Conservation (phyloP, 352 stramenopile species). For the Phytopythium ostracodes region DNA sequence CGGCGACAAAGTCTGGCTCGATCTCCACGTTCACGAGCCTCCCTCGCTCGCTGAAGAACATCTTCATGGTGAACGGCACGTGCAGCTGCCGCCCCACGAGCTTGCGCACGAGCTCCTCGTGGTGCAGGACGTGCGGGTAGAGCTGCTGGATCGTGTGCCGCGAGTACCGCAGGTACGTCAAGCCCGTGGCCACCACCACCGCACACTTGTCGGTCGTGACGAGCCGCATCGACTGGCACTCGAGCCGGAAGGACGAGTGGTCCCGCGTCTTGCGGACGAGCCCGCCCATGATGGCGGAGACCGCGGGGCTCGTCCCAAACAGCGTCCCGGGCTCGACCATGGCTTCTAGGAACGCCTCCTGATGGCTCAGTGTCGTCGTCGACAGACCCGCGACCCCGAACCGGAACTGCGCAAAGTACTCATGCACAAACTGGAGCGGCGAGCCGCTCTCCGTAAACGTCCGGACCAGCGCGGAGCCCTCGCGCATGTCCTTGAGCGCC, state of each 20-base stretch:
- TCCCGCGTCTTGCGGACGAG: constrained; percentile 27
- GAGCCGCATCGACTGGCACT: constrained; percentile 17
- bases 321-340: constrained; percentile 23
- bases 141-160: constrained; percentile 39
- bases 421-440: constrained; percentile 21
- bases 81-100: constrained; percentile 41
- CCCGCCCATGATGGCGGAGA: constrained; percentile 19
- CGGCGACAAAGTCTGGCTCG: constrained; percentile 36
- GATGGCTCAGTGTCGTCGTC: constrained; percentile 4
- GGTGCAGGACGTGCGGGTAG: constrained; percentile 30
- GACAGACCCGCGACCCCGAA: constrained; percentile 13
- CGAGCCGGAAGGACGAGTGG: constrained; percentile 30
- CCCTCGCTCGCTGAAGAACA: constrained; percentile 31
- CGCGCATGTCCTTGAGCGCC: constrained; percentile 16
- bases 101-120: constrained; percentile 35
- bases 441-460: constrained; percentile 9
- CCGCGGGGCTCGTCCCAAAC: constrained; percentile 16
- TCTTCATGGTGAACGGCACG: constrained; percentile 31
- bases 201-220: constrained; percentile 16
- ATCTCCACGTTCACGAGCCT: constrained; percentile 34
- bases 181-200: constrained; percentile 23
- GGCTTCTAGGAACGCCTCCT: constrained; percentile 20
- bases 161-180: constrained; percentile 38
- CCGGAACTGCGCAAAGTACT: constrained; percentile 38
- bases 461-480: constrained; percentile 13